Conservation (phyloP, 2,329 filamentous ascomycete genomes). For the Blumeriella jaapii region DNA sequence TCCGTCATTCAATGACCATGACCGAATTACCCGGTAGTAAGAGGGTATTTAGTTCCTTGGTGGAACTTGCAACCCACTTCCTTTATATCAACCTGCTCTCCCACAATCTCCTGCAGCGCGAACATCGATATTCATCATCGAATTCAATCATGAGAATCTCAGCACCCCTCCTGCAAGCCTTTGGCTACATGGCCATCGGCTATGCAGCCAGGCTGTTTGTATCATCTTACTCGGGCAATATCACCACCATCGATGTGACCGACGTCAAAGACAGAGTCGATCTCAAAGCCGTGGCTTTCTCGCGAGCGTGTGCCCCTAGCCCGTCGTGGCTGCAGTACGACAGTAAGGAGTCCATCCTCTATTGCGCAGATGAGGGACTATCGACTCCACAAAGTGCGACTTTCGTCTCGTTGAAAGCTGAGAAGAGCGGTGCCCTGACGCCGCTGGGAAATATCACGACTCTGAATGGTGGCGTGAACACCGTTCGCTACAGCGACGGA, state of each 20-base stretch:
- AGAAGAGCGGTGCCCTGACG: background rate
- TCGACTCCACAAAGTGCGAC: background rate
- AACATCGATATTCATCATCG: too few species aligned
- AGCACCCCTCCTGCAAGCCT: background rate
- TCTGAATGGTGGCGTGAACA: conserved; percentile 27
- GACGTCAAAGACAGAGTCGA: conserved; percentile 9
- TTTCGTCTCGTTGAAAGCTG: conserved; percentile 1
- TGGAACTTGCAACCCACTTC: too few species aligned
- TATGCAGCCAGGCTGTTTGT: conserved; percentile 20
- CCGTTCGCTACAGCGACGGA: conserved; percentile 30
- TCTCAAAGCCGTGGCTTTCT: background rate
- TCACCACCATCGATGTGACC: conserved; percentile 22
- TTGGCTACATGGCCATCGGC: background rate
- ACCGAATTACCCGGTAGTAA: too few species aligned
- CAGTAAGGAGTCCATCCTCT: conserved; percentile 1
- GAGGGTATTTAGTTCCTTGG: too few species aligned
- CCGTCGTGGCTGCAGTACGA: conserved; percentile 7
- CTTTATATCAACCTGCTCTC: too few species aligned
- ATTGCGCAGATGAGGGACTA: conserved; percentile 7
- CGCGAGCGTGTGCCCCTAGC: conserved; percentile 1
- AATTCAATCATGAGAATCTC: background rate
- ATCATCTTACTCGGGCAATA: conserved; percentile 25
- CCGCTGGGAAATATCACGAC: conserved; percentile 27
- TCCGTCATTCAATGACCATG: too few species aligned
- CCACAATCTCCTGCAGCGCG: too few species aligned